Percentiles rank a stretch among this genome's conserved stretches.
phyloP scores from a whole-genome alignment of 1,284 basidiomycete genomes.

The Puccinia polysora region DNA sequence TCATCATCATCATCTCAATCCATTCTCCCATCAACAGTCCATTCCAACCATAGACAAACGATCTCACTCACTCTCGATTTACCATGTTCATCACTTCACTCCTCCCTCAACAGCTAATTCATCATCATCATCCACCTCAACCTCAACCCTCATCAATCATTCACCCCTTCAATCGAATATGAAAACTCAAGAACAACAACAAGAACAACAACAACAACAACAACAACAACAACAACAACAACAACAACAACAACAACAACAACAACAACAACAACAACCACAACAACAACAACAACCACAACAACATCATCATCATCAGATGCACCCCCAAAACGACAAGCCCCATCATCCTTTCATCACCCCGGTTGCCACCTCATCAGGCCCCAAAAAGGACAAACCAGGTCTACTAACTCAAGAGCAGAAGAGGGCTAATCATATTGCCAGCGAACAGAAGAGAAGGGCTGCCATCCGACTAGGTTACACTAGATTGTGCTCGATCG shows the following conservation, averaged over 20 bases:
- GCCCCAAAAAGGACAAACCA: constrained; percentile 23
- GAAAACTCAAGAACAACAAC: too few relatives aligned
- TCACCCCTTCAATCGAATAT: too few relatives aligned
- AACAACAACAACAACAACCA: constrained; percentile 1
- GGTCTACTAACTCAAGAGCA: constrained; percentile 34
- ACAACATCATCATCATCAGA: neutral
- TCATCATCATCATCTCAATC: neutral
- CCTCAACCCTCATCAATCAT: too few relatives aligned
- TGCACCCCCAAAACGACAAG: neutral
- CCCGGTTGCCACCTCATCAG: constrained; percentile 2
- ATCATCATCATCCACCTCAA: too few relatives aligned
- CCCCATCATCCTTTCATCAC: neutral
- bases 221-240: neutral
- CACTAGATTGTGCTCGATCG: constrained; percentile 26
- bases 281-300: neutral
- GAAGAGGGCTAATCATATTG: constrained; percentile 41
- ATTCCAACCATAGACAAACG: too few relatives aligned
- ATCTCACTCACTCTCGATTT: too few relatives aligned
- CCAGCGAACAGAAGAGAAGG: constrained; percentile 43
- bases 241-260: neutral
- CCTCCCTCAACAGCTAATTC: too few relatives aligned
- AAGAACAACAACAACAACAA: neutral
- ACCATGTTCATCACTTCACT: too few relatives aligned
- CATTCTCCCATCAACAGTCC: neutral
- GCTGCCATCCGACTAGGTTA: constrained; percentile 40